These are phyloP conservation scores for Rhododendron vialii DNA, from an alignment of 148 eudicot species.

Conservation along the genomic window DNA sequence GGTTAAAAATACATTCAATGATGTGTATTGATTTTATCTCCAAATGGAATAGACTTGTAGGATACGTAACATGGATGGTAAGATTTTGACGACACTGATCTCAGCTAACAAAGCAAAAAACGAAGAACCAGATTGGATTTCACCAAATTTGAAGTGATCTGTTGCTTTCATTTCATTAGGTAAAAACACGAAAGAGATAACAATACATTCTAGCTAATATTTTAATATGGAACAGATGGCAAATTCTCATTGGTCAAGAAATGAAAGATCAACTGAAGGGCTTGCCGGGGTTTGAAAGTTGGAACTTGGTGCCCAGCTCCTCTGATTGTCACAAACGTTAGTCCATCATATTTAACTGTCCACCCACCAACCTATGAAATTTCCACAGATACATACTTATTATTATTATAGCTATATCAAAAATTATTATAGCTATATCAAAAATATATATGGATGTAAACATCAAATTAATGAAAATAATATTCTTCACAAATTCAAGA, in stretches of 20 bases:
- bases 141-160: background rate
- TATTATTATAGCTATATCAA: background rate
- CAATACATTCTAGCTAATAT: background rate
- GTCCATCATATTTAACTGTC: conserved; percentile 59
- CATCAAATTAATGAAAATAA: background rate
- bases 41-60: no score
- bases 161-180: background rate
- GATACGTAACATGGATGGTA: no score
- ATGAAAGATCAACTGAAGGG: conserved; percentile 36
- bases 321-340: conserved; percentile 56
- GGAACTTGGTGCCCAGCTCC: conserved; percentile 86
- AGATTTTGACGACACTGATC: no score
- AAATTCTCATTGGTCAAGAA: conserved; percentile 44
- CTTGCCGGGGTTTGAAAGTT: conserved; percentile 50
- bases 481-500: background rate
- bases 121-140: background rate
- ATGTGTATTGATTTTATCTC: no score
- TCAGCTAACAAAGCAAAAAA: background rate
- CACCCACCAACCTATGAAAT: conserved; percentile 72
- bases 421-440: background rate
- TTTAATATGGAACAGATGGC: conserved; percentile 32
- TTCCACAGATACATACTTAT: background rate
- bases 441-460: background rate
- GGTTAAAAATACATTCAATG: no score
- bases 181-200: background rate